These are phyloP conservation scores for Blastobotrys aristatus DNA, from an alignment of 1,139 yeast species.

Conservation along the genomic window DNA sequence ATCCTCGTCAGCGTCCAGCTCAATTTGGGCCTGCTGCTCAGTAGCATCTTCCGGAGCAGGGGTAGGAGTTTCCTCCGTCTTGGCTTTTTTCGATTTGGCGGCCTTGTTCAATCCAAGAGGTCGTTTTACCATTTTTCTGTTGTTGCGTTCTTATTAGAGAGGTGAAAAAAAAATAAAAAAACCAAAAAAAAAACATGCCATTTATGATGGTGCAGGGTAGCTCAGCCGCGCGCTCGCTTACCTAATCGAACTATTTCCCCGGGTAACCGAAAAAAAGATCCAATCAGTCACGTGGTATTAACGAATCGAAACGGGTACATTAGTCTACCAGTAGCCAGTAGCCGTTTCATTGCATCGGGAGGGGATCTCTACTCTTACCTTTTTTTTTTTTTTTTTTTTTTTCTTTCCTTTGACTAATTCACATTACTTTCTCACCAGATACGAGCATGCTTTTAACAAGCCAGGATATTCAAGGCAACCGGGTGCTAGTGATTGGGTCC, in stretches of 20 bases:
- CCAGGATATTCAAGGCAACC: slow-evolving; percentile 47
- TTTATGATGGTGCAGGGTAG: too few relatives aligned
- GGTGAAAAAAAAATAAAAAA: slow-evolving; percentile 2
- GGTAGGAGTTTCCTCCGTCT: slow-evolving; percentile 14
- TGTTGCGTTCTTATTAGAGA: slow-evolving; percentile 4
- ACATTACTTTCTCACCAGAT: not conserved
- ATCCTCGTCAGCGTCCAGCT: slow-evolving; percentile 64
- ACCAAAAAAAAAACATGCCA: not conserved
- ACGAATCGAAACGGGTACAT: not conserved
- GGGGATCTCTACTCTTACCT: not conserved
- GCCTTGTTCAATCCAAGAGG: slow-evolving; percentile 77
- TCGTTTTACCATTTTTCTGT: slow-evolving; percentile 46
- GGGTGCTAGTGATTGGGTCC: slow-evolving; percentile 59
- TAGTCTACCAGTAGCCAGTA: too few relatives aligned
- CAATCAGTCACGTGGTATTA: not conserved
- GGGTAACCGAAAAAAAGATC: not conserved
- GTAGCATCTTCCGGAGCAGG: not conserved
- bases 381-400: not conserved
- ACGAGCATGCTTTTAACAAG: slow-evolving; percentile 42
- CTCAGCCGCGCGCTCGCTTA: not conserved
- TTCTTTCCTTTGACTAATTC: not conserved
- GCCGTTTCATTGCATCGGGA: not conserved
- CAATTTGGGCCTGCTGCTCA: slow-evolving; percentile 55
- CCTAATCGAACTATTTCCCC: not conserved
- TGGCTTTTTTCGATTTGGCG: slow-evolving; percentile 33